Percentiles rank a stretch among this genome's conserved stretches.
Conservation (phyloP, 768 basidiomycete species). For the Lentinula sp. region DNA sequence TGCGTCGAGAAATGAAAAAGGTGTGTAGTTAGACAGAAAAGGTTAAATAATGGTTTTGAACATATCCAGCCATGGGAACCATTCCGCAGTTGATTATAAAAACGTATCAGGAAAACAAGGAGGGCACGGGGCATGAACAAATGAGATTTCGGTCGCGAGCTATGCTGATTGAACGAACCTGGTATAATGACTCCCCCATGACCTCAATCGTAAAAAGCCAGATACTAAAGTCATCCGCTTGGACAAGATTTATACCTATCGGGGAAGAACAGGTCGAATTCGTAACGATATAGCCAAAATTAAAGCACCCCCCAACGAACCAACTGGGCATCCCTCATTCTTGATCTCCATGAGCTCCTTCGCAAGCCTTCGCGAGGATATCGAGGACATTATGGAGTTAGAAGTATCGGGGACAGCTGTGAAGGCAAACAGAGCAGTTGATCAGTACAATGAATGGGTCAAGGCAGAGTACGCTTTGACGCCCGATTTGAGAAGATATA, state of each 20-base stretch:
- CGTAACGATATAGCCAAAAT: background rate
- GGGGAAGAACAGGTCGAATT: constrained; percentile 3
- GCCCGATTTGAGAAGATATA: background rate
- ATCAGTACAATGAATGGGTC: background rate
- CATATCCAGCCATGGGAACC: background rate
- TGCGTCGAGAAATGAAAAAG: constrained; percentile 18
- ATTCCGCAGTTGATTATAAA: background rate
- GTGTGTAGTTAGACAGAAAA: background rate
- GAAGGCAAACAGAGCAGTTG: background rate
- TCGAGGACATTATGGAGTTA: constrained; percentile 45
- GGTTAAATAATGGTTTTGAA: background rate
- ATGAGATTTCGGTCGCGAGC: background rate
- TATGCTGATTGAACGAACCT: constrained; percentile 33
- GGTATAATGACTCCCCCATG: constrained; percentile 76
- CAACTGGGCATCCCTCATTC: constrained; percentile 60
- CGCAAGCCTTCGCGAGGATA: constrained; percentile 56
- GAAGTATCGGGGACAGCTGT: background rate
- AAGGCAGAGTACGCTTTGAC: background rate
- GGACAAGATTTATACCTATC: constrained; percentile 65
- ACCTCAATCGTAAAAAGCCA: constrained; percentile 82
- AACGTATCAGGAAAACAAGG: background rate
- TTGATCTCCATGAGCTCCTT: constrained; percentile 71
- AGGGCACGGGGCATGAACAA: background rate
- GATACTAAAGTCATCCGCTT: constrained; percentile 70
- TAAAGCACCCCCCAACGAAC: constrained; percentile 24